These are phyloP conservation scores for Fomitopsis serialis DNA, from an alignment of 768 basidiomycete species.

Conservation along the genomic window DNA sequence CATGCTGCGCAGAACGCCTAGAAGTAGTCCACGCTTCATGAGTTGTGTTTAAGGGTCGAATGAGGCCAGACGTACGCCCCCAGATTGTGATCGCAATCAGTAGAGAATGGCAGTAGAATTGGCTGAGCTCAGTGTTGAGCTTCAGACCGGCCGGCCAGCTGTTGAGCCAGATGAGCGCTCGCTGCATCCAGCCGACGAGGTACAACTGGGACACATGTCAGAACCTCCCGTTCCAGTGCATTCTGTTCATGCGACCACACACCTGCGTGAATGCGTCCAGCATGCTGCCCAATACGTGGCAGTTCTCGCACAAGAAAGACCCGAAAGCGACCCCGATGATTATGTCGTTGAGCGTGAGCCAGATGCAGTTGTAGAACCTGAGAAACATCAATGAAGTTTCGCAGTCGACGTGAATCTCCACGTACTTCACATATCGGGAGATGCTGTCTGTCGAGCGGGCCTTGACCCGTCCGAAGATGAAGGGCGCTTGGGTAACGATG, in stretches of 20 bases:
- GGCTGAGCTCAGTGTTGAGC: slow-evolving; percentile 90
- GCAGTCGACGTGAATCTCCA: neutral
- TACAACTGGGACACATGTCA: slow-evolving; percentile 21
- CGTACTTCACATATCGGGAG: slow-evolving; percentile 64
- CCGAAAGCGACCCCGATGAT: slow-evolving; percentile 77
- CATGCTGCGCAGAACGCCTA: slow-evolving; percentile 21
- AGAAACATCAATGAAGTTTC: neutral
- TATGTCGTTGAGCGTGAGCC: slow-evolving; percentile 88
- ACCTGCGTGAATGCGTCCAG: slow-evolving; percentile 23
- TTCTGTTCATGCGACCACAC: slow-evolving; percentile 24
- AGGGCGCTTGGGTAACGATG: slow-evolving; percentile 33
- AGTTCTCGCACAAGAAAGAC: slow-evolving; percentile 65
- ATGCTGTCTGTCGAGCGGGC: slow-evolving; percentile 20
- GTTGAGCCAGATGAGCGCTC: slow-evolving; percentile 75
- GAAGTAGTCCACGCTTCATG: no score
- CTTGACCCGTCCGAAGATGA: slow-evolving; percentile 7
- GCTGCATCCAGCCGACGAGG: slow-evolving; percentile 45
- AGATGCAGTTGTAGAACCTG: slow-evolving; percentile 89
- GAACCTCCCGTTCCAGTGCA: neutral
- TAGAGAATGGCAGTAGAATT: slow-evolving; percentile 74
- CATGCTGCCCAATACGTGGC: slow-evolving; percentile 36
- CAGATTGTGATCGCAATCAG: slow-evolving; percentile 60
- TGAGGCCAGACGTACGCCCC: slow-evolving; percentile 49
- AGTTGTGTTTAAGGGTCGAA: neutral
- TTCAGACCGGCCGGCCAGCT: slow-evolving; percentile 96